Evolutionary conservation across 2,329 filamentous ascomycete genomes (phyloP), one percentile per base, ranked within the genome.

Genomic region (Cylindrodendrum hubeiense): DNA sequence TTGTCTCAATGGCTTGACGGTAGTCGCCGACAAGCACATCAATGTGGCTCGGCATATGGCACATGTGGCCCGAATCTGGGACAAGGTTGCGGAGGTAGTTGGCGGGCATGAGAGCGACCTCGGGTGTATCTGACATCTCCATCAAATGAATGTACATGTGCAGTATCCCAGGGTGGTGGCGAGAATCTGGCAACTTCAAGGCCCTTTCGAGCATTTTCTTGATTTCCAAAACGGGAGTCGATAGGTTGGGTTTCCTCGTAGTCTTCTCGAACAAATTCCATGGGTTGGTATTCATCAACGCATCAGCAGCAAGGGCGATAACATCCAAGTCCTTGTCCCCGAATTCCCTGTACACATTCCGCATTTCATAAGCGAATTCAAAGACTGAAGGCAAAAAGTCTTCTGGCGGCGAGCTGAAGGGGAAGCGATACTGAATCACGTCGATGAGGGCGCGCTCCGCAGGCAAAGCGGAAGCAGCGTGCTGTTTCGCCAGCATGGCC

Each of bases 71-170:
- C 0, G 88, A 84, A 74, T 93, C 91, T 0, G 91, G 91, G 0
- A 91, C 86, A 2, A 93, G 83, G 10, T 82, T 84, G 22, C 91
- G 88, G 12, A 94, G 83, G 17, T 81, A 79, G 71, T 93, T 86
- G 5, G 90, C 91, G 0, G 86, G 82, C 0, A 85, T 80, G 17
- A 93, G 76, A 1, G 89, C 92, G 1, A 79, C 75, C 75, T 93
- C 91, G 0, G 91, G 91, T 0, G 81, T 84, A 0, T 82, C 80
- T 0, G 91, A 93, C 91, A 93, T 93, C 73, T 94, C 91, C 86
- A 93, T 91, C 2, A 93, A 84, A 71, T 94, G 91, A 56, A 93
- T 92, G 75, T 94, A 94, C 28, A 94, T 79, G 75, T 94, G 92
- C 5, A 94, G 81, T 1, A 94, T 76, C 0, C 92, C 92, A 0